Conservation (phyloP, 208 protist species). For the Trypanosoma cruzi region DNA sequence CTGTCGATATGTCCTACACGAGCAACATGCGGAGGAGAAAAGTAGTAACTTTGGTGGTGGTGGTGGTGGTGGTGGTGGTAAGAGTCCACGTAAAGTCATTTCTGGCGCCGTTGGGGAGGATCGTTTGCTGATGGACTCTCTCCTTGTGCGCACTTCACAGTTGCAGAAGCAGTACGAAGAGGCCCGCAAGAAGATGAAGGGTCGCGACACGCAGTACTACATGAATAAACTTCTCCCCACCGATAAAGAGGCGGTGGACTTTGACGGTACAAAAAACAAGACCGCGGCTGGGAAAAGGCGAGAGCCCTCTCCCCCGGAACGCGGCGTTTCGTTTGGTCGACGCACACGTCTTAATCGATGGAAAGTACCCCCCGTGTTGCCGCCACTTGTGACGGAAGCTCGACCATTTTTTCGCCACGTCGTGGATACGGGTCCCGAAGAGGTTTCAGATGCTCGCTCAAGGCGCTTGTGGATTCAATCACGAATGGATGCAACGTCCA, state of each 20-base stretch:
- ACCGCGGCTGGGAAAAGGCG: not conserved
- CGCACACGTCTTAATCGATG: conserved; percentile 43
- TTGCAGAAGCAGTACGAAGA: conserved; percentile 53
- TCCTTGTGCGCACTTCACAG: conserved; percentile 57
- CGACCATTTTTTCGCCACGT: conserved; percentile 25
- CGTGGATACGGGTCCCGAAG: not conserved
- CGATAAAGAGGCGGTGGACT: not conserved
- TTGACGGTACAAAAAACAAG: not conserved
- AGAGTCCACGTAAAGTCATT: conserved; percentile 14
- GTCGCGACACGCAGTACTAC: conserved; percentile 60
- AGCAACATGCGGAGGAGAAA: conserved; percentile 6
- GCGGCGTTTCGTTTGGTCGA: conserved; percentile 48
- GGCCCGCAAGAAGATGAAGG: conserved; percentile 29
- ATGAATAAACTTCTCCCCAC: conserved; percentile 34
- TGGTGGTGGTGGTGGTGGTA: not conserved
- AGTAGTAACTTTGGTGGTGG: not conserved
- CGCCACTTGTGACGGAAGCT: conserved; percentile 54
- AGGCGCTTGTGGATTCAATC: not conserved
- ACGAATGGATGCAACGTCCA: too few relatives aligned
- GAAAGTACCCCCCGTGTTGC: conserved; percentile 38
- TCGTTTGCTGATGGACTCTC: conserved; percentile 39
- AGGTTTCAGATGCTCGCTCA: not conserved
- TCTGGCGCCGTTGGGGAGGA: conserved; percentile 34
- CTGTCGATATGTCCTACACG: conserved; percentile 41
- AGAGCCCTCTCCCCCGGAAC: conserved; percentile 41